Evolutionary conservation across 768 basidiomycete genomes (phyloP), one percentile per base, ranked within the genome.

Genomic region (Tylopilus rubrobrunneus): DNA sequence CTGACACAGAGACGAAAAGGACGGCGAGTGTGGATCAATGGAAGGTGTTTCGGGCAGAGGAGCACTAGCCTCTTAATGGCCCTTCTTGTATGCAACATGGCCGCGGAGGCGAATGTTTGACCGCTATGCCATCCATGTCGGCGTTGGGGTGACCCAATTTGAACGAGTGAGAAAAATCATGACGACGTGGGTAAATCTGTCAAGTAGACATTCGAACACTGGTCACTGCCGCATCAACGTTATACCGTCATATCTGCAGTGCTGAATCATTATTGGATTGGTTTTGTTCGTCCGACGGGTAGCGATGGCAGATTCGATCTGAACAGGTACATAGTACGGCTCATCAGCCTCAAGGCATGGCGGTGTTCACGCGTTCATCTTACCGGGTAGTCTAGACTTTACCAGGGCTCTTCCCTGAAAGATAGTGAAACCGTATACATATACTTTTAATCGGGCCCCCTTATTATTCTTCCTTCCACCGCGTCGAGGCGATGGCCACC

Each of bases 351-450:
- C 43, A 50, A 64, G 62, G 62, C 55, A 7, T 34, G 34, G 7
- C 1, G 36, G 14, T 17, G 48, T 62, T 62, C 61, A 37, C 61
- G 61, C 61, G 61, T 61, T 62, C 61, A 61, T 62, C 48, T 60
- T 15, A 47, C 48, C 41, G 37, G 37, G 11, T 45, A 15, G 43
- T 34, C 40, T 46, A 5, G 29, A 1, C 45, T 33, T 34, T 51
- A 59, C 15, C 43, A 62, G 60, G 60, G 53, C 21, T 3, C 29
- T 31, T 51, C 49, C 60, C 50, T 62, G 60, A 45, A 17, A 45
- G 44, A 45, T 45, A 51, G 48, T n/a, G 33, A 5, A 2, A 55
- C n/a, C 46, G 25, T 47, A 31, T 31, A 31, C 10, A 31, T 31
- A 31, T 10, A 31, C 25, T 25, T 25, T 31, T 53, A 50, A 61